phyloP scores from a whole-genome alignment of 768 basidiomycete species.

The Flagelloscypha sp. region DNA sequence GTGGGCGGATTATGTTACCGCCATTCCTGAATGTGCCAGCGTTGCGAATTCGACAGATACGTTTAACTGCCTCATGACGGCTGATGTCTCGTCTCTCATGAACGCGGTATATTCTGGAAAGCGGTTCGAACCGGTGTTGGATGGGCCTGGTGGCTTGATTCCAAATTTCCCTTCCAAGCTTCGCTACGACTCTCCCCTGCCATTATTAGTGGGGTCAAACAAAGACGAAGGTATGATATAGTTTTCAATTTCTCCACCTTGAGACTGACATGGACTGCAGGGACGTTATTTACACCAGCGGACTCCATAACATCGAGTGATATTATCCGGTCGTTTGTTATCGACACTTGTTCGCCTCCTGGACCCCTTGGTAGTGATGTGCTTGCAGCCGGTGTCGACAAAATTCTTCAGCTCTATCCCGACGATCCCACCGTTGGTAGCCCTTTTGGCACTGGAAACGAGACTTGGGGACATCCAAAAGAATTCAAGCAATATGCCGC shows the following conservation, averaged over 20 bases:
- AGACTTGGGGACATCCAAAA: conserved; percentile 32
- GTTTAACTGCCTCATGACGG: too few relatives aligned
- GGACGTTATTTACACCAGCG: conserved; percentile 26
- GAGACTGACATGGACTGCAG: conserved; percentile 12
- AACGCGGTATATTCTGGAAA: conserved; percentile 20
- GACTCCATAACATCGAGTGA: conserved; percentile 14
- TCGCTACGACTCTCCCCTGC: conserved; percentile 21
- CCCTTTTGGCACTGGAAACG: conserved; percentile 37
- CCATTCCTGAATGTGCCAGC: too few relatives aligned
- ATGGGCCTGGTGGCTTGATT: conserved; percentile 31
- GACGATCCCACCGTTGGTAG: conserved; percentile 33
- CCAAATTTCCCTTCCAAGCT: conserved; percentile 31
- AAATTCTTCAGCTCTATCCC: conserved; percentile 31
- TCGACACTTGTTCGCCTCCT: conserved; percentile 19
- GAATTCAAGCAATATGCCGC: conserved; percentile 31
- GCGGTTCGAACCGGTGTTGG: conserved; percentile 31
- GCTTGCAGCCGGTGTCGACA: conserved; percentile 16
- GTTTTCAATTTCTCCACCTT: neutral
- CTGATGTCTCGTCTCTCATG: conserved; percentile 18
- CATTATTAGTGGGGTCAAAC: conserved; percentile 37
- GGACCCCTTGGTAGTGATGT: conserved; percentile 17
- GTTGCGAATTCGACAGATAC: too few relatives aligned
- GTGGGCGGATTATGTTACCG: conserved; percentile 9
- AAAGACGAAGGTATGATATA: conserved; percentile 34
- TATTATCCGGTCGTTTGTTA: conserved; percentile 19